Evolutionary conservation across 805 yeast genomes (phyloP).

Genomic region (Wickerhamomyces hampshirensis): DNA sequence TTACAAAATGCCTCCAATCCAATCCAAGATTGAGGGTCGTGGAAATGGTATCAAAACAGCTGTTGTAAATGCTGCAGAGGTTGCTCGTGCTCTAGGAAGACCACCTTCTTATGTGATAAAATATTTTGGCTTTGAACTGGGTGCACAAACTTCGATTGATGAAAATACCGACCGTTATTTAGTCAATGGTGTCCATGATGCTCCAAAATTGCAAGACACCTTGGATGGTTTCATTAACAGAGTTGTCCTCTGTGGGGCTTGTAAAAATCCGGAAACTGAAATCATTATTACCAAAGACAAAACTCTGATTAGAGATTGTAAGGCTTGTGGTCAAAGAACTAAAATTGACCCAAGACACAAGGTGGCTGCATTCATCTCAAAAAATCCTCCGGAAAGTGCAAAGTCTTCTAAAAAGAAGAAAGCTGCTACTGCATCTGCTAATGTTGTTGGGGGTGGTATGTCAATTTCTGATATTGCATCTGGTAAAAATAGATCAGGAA

Average conservation of each 20-base stretch:
- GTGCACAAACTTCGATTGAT: constrained; percentile 87
- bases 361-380: constrained; percentile 78
- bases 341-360: constrained; percentile 81
- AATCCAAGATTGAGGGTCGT: constrained; percentile 95
- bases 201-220: constrained; percentile 84
- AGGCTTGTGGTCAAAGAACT: constrained; percentile 94
- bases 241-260: constrained; percentile 89
- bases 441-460: constrained; percentile 83
- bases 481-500: constrained; percentile 30
- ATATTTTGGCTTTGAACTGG: constrained; percentile 93
- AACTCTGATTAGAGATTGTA: constrained; percentile 83
- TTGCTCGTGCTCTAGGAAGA: constrained; percentile 90
- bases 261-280: constrained; percentile 98
- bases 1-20: constrained; percentile 98
- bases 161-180: constrained; percentile 81
- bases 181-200: constrained; percentile 93
- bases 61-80: constrained; percentile 83
- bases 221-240: constrained; percentile 91
- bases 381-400: constrained; percentile 76
- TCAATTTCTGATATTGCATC: constrained; percentile 76
- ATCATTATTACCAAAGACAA: constrained; percentile 74
- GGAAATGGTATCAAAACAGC: constrained; percentile 99
- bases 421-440: constrained; percentile 83
- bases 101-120: constrained; percentile 91
- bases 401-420: constrained; percentile 52